These are phyloP conservation scores for Infundibulicybe gibba DNA, from an alignment of 768 basidiomycete species.

Conservation along the genomic window DNA sequence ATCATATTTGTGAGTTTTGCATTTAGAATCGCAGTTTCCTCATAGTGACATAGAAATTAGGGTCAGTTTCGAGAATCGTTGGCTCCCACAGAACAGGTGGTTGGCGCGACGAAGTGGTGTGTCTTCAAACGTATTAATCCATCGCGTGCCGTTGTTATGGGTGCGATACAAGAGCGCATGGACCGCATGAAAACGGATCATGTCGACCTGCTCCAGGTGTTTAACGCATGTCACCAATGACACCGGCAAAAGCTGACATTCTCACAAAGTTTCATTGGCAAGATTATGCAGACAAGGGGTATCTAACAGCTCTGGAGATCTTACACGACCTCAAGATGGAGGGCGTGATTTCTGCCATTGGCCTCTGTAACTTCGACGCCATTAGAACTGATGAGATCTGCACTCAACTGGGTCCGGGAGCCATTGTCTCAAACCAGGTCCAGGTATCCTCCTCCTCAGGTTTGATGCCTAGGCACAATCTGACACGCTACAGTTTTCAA, in stretches of 20 bases:
- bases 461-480: background rate
- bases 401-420: constrained; percentile 63
- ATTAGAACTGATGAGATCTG: constrained; percentile 78
- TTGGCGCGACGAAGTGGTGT: constrained; percentile 88
- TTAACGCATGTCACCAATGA: constrained; percentile 6
- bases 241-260: background rate
- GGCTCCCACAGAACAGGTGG: constrained; percentile 33
- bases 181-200: constrained; percentile 55
- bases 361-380: constrained; percentile 81
- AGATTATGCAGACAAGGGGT: constrained; percentile 51
- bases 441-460: constrained; percentile 46
- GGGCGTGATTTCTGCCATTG: constrained; percentile 61
- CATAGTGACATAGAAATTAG: constrained; percentile 30
- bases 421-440: constrained; percentile 79
- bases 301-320: constrained; percentile 39
- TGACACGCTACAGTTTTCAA: constrained; percentile 55
- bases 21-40: constrained; percentile 4
- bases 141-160: constrained; percentile 54
- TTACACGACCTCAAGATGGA: constrained; percentile 58
- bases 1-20: constrained; percentile 62
- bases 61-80: constrained; percentile 62
- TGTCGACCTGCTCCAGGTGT: constrained; percentile 74
- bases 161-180: constrained; percentile 66
- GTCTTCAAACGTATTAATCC: constrained; percentile 56
- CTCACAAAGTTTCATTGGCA: constrained; percentile 74